phyloP scores from a whole-genome alignment of 2,329 filamentous ascomycete species.

The Diaporthe ilicicola region DNA sequence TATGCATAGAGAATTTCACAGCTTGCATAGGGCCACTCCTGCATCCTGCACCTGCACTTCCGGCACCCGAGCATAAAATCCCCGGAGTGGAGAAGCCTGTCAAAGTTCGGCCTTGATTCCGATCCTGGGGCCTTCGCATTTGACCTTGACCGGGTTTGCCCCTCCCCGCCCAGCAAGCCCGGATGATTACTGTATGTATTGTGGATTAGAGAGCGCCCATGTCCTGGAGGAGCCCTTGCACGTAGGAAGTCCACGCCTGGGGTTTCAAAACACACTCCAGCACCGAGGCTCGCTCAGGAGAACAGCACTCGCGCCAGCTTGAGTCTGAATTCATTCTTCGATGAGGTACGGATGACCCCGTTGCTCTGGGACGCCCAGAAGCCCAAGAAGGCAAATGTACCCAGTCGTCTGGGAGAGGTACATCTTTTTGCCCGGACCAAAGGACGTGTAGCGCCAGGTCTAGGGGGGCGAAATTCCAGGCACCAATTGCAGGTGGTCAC shows the following conservation, averaged over 20 bases:
- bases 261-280: not conserved
- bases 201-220: not conserved
- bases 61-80: conserved; percentile 22
- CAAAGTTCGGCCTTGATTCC: conserved; percentile 15
- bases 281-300: not conserved
- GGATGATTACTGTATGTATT: not conserved
- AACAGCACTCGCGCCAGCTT: not conserved
- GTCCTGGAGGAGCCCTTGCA: not conserved
- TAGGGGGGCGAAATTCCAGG: not conserved
- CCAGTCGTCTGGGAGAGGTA: not conserved
- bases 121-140: not conserved
- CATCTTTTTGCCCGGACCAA: not conserved
- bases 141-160: not conserved
- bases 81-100: conserved; percentile 14
- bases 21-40: conserved; percentile 13
- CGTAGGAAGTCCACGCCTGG: not conserved
- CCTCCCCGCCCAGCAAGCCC: not conserved
- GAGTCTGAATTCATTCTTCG: not conserved
- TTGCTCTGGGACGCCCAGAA: not conserved
- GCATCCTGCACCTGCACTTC: conserved; percentile 17
- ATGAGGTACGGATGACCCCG: not conserved
- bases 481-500: not conserved
- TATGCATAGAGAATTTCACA: not conserved
- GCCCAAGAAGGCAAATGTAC: not conserved
- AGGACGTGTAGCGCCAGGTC: not conserved